These are phyloP conservation scores for Coemansia sp. DNA, from an alignment of 192 early-diverging fungal species.

Conservation along the genomic window DNA sequence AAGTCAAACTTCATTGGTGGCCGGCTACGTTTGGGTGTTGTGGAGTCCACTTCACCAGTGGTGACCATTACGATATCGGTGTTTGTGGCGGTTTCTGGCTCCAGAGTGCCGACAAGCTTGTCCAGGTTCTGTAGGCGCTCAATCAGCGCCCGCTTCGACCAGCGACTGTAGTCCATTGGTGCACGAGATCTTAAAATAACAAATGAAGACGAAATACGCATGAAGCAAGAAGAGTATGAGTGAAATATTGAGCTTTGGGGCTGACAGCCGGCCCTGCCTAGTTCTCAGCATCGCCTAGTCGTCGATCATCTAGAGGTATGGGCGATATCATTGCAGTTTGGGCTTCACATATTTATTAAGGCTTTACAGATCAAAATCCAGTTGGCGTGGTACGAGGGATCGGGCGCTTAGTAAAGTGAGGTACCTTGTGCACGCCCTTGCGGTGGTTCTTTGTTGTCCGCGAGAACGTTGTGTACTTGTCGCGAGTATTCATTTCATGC, in stretches of 20 bases:
- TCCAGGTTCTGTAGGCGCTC: constrained; percentile 57
- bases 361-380: constrained; percentile 59
- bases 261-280: not conserved
- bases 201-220: constrained; percentile 8
- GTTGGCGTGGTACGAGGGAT: constrained; percentile 70
- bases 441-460: constrained; percentile 69
- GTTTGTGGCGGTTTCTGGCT: constrained; percentile 3
- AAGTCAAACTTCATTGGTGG: constrained; percentile 69
- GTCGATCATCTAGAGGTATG: constrained; percentile 1
- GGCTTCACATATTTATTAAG: not conserved
- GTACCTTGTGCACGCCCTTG: constrained; percentile 84
- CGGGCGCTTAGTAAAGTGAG: constrained; percentile 82
- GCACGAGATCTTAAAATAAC: not conserved
- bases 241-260: not conserved
- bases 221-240: not conserved
- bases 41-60: constrained; percentile 13
- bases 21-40: constrained; percentile 45
- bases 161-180: constrained; percentile 52
- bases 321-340: not conserved
- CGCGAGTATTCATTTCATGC: constrained; percentile 70
- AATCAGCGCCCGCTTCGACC: constrained; percentile 63
- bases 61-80: not conserved
- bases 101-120: not conserved
- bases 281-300: not conserved
- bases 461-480: constrained; percentile 85